Base-by-base conservation (phyloP, 306 rosid genomes). In the Lathyrus oleraceus region DNA sequence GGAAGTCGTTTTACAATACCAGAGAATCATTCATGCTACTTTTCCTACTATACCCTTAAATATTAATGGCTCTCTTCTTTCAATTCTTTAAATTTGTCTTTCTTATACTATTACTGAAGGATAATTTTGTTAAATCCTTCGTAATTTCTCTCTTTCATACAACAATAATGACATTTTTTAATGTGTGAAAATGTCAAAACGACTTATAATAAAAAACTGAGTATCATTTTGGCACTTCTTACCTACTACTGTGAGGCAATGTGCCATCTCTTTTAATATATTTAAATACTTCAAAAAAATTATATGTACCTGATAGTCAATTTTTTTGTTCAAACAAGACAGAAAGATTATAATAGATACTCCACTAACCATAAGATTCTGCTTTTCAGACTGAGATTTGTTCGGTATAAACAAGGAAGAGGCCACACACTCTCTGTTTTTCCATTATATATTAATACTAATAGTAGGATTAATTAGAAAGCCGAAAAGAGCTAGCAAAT, bases 371-470 rank as follows among this genome's bases (percentile, higher is more conserved):
- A 10, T 28, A 53, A 12, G 57, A 36, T 78, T 40, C 11, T 65
- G 36, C 62, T 56, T 63, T 76, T 64, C 17, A 11, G 27, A 58
- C 49, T 77, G 36, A 32, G 65, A 43, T 71, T 70, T 70, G 62
- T 32, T 44, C 36, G 65, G 65, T 60, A 43, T 40, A 57, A 43
- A 69, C 53, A 10, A 39, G 27, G 61, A 61, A 62, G 65, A 58
- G 43, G 40, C 30, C 60, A 42, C 30, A 4, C 36, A 48, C 63
- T 59, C 62, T 12, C 15, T 25, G 11, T 58, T 65, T 65, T 20
- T 47, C 28, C 21, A 13, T 45, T 60, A 4, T 27, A 49, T 53
- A 4, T 62, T 45, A 17, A 39, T 44, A 40, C 10, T 45, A 51
- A 10, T 54, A 9, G 45, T 1, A 43, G 6, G 2, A 13, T 5